Conservation (phyloP, 768 basidiomycete species). For the Termitomyces sp. region DNA sequence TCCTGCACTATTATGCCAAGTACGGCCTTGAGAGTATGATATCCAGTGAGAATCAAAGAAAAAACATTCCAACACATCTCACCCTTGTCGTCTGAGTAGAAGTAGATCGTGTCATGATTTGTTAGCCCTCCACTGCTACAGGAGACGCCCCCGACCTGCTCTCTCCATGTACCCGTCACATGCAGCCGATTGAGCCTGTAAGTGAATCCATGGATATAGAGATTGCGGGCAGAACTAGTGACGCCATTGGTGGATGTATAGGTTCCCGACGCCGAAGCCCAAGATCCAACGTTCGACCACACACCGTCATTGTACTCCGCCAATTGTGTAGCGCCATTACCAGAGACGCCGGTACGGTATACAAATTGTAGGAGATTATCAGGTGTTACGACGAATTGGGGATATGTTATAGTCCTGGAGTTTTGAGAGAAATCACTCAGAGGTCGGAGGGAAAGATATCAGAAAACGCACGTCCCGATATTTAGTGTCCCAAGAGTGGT, state of each 20-base stretch:
- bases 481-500: slow-evolving; percentile 35
- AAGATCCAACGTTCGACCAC: slow-evolving; percentile 41
- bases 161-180: slow-evolving; percentile 44
- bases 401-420: slow-evolving; percentile 35
- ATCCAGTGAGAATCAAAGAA: background rate
- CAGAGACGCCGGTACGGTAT: slow-evolving; percentile 40
- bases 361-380: slow-evolving; percentile 43
- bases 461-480: slow-evolving; percentile 30
- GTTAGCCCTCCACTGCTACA: slow-evolving; percentile 39
- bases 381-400: slow-evolving; percentile 41
- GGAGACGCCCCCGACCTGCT: slow-evolving; percentile 34
- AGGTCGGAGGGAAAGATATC: background rate
- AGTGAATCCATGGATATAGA: slow-evolving; percentile 44
- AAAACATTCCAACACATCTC: background rate
- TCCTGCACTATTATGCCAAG: slow-evolving; percentile 39
- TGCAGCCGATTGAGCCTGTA: slow-evolving; percentile 30
- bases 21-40: slow-evolving; percentile 25
- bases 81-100: slow-evolving; percentile 43
- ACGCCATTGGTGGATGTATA: slow-evolving; percentile 37
- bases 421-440: background rate
- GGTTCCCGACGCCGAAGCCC: slow-evolving; percentile 37
- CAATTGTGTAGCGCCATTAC: slow-evolving; percentile 40
- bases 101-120: slow-evolving; percentile 42
- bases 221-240: slow-evolving; percentile 33
- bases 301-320: slow-evolving; percentile 35